Base-by-base conservation (phyloP, 2,329 filamentous ascomycete genomes). In the Neofusicoccum parvum region DNA sequence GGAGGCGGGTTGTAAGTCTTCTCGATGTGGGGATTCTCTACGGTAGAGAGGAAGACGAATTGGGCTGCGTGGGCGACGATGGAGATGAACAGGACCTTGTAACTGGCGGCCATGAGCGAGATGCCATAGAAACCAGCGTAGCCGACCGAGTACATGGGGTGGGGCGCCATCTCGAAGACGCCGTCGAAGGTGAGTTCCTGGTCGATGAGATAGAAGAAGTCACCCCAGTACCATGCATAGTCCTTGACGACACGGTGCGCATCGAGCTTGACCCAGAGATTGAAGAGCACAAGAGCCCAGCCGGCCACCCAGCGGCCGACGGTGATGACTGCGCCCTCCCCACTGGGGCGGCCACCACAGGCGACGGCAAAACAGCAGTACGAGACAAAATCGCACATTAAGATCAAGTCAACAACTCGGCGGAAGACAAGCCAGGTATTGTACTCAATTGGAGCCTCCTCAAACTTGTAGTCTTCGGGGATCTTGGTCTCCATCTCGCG, bases 221-320 rank as follows among this genome's bases (percentile, higher is more conserved):
- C 95, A 68, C 95, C 95, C 95, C 95, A 99, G 80, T 98, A 99
- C 95, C 95, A 99, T 34, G 95, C 95, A 81, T 94, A 99, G 80
- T 99, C 95, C 80, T 98, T 98, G 75, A 99, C 95, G 58, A 99
- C 95, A 67, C 95, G 87, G 79, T 99, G 95, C 20, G 95, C 95
- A 79, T 99, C 95, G 68, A 99, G 85, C 81, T 99, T 99, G 69
- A 99, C 95, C 94, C 95, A 98, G 23, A 98, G 85, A 78, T 98
- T 99, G 86, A 99, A 98, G 66, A 91, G 85, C 68, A 99, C 90
- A 32, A 98, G 85, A 46, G 86, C 80, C 69, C 94, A 86, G 60
- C 95, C 95, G 53, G 89, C 83, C 3, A 82, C 75, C 95, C 95
- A 99, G 67, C 95, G 90, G 65, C 88, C 84, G 62, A 87, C 71